Conservation (phyloP, 768 basidiomycete species). For the Tremella yokohamensis region DNA sequence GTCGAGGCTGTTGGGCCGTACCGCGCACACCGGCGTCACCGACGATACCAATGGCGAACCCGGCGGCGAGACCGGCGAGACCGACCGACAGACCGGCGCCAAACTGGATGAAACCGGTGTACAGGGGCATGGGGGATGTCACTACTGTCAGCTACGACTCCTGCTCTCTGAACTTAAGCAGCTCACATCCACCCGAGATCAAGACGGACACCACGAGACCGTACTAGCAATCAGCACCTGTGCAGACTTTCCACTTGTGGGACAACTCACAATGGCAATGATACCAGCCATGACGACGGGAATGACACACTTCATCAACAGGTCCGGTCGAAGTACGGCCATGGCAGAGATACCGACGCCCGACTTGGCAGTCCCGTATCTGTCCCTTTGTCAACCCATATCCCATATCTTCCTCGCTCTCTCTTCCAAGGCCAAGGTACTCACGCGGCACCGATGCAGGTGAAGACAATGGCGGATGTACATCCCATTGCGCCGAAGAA, state of each 20-base stretch:
- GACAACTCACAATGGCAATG: conserved; percentile 74
- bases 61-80: conserved; percentile 63
- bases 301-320: conserved; percentile 94
- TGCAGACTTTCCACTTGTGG: background rate
- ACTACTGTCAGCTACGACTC: conserved; percentile 56
- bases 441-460: conserved; percentile 61
- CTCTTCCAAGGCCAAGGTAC: conserved; percentile 10
- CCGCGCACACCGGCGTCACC: conserved; percentile 98
- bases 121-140: conserved; percentile 73
- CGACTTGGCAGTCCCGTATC: conserved; percentile 98
- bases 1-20: conserved; percentile 89
- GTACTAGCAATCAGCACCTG: conserved; percentile 57
- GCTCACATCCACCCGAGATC: conserved; percentile 80
- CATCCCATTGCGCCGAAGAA: conserved; percentile 99
- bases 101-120: conserved; percentile 62
- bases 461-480: conserved; percentile 95
- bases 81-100: conserved; percentile 90
- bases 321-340: conserved; percentile 92
- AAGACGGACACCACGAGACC: conserved; percentile 98
- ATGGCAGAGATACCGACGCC: conserved; percentile 73
- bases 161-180: too few species aligned
- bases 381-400: conserved; percentile 43
- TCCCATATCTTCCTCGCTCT: background rate
- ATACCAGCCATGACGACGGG: conserved; percentile 99
- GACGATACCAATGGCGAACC: conserved; percentile 75